These are phyloP conservation scores for Wickerhamiella spandovensis DNA, from an alignment of 805 yeast species.

Conservation along the genomic window DNA sequence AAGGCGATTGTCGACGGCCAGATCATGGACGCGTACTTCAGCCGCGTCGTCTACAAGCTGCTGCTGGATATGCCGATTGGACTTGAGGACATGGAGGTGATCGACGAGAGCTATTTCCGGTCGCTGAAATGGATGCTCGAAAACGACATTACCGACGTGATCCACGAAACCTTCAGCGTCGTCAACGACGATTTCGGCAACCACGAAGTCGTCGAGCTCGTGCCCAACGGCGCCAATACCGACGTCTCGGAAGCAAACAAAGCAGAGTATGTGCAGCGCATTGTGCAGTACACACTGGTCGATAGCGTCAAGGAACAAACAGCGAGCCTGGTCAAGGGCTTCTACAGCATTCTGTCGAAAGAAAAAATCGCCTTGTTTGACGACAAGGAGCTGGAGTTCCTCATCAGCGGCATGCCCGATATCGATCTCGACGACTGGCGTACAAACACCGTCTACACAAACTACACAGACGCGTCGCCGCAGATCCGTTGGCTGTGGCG, in stretches of 20 bases:
- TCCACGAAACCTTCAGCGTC: constrained; percentile 86
- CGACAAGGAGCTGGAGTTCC: constrained; percentile 86
- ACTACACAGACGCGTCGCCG: constrained; percentile 68
- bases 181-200: constrained; percentile 92
- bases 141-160: constrained; percentile 90
- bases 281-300: constrained; percentile 77
- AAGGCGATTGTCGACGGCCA: constrained; percentile 84
- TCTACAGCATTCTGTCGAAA: constrained; percentile 78
- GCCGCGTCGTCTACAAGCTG: constrained; percentile 85
- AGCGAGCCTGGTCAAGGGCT: constrained; percentile 69
- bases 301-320: constrained; percentile 78
- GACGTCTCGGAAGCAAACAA: constrained; percentile 86
- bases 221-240: constrained; percentile 68
- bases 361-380: constrained; percentile 78
- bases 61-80: constrained; percentile 69
- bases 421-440: constrained; percentile 96
- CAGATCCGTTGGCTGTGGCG: constrained; percentile 98
- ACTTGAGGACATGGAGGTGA: constrained; percentile 83
- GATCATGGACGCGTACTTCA: constrained; percentile 84
- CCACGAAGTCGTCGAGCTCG: constrained; percentile 67
- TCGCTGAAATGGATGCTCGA: constrained; percentile 92
- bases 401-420: constrained; percentile 91
- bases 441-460: constrained; percentile 61
- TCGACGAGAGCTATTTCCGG: constrained; percentile 85
- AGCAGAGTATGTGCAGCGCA: constrained; percentile 70